A percentile compares a stretch with the other conserved stretches of the same genome.
These are phyloP conservation scores for Pleochaeta shiraiana DNA, from an alignment of 2,329 filamentous ascomycete species.

Conservation along the genomic window DNA sequence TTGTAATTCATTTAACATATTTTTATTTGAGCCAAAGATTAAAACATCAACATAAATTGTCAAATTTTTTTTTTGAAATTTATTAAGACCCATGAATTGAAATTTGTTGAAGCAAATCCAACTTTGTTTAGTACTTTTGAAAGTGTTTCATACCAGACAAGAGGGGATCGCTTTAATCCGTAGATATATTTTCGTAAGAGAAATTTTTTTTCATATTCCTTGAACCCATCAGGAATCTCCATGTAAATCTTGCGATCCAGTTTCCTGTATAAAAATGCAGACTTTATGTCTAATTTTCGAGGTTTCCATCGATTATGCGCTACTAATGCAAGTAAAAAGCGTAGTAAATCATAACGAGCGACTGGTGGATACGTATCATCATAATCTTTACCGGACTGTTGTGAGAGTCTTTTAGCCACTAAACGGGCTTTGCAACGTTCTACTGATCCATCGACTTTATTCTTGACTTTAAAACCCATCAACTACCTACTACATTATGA, in stretches of 20 bases:
- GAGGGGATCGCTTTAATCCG: not conserved
- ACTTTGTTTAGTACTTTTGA: not conserved
- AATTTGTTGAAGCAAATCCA: not conserved
- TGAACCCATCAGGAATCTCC: too few relatives aligned
- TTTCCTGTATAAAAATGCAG: conserved; percentile 1
- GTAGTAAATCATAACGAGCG: conserved; percentile 1
- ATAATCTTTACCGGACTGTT: not conserved
- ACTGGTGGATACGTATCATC: not conserved
- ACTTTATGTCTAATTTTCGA: not conserved
- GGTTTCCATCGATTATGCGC: not conserved
- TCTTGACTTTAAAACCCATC: not conserved
- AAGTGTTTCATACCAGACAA: not conserved
- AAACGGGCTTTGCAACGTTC: not conserved
- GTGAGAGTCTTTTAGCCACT: not conserved
- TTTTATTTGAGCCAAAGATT: not conserved
- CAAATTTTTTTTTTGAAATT: not conserved
- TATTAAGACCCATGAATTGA: not conserved
- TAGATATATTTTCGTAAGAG: conserved; percentile 1
- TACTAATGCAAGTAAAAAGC: conserved; percentile 1
- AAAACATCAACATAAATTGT: not conserved
- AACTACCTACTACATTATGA: not conserved
- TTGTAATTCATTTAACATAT: not conserved
- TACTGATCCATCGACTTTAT: conserved; percentile 1
- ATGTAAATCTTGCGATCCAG: not conserved
- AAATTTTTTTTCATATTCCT: not conserved